Evolutionary conservation across 371 early-diverging fungal genomes (phyloP).

Genomic region (Actinomortierella wolfii): DNA sequence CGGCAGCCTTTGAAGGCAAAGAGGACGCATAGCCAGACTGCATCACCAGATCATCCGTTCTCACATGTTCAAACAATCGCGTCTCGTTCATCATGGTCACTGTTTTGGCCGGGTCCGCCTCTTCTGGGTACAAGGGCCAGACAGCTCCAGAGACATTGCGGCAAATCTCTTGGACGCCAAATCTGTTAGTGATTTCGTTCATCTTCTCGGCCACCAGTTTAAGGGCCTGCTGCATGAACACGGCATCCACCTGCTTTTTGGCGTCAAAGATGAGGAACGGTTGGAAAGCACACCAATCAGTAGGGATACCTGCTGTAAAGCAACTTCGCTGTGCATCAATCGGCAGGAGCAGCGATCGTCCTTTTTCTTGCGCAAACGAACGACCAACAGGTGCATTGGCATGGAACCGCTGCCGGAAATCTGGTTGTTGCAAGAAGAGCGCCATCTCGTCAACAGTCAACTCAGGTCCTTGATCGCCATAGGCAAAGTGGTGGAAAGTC

Average conservation of each 20-base stretch:
- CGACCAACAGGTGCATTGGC: constrained; percentile 18
- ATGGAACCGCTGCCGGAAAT: constrained; percentile 33
- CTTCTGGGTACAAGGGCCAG: constrained; percentile 4
- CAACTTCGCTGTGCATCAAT: constrained; percentile 28
- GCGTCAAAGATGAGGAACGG: constrained; percentile 35
- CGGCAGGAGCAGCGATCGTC: constrained; percentile 30
- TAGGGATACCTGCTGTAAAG: constrained; percentile 24
- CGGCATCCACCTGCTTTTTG: constrained; percentile 16
- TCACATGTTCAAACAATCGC: constrained; percentile 24
- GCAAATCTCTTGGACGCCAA: constrained; percentile 33
- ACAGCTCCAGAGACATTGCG: constrained; percentile 3
- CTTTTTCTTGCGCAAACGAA: constrained; percentile 40
- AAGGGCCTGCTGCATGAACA: constrained; percentile 22
- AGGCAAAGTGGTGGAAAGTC: constrained; percentile 44
- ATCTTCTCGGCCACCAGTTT: constrained; percentile 24
- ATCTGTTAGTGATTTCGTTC: constrained; percentile 18
- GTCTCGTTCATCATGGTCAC: not conserved
- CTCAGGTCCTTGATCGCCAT: constrained; percentile 17
- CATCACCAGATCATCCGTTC: constrained; percentile 40
- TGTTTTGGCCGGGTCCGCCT: not conserved
- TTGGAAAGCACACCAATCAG: constrained; percentile 44
- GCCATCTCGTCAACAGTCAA: constrained; percentile 11
- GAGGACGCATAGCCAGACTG: constrained; percentile 32
- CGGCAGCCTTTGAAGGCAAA: not conserved
- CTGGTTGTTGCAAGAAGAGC: constrained; percentile 19